These are phyloP conservation scores for Ochromonas danica DNA, from an alignment of 108 stramenopile species.

Conservation along the genomic window DNA sequence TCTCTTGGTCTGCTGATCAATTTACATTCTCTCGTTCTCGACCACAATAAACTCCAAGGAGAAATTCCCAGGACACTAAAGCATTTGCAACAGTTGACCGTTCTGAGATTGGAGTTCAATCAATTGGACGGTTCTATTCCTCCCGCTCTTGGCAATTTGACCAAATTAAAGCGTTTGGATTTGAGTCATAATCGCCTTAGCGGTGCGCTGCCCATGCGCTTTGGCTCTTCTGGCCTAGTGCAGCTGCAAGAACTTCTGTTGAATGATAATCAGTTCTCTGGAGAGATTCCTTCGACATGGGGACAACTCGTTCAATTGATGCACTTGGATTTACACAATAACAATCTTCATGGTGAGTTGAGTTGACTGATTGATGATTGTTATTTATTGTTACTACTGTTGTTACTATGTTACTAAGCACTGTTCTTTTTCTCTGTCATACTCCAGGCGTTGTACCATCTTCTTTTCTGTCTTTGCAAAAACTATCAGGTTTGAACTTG, in stretches of 20 bases:
- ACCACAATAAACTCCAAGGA: neutral
- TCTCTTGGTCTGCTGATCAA: neutral
- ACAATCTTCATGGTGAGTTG: neutral
- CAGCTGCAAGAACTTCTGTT: neutral
- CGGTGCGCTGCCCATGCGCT: neutral
- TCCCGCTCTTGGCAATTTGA: neutral
- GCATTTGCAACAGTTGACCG: neutral
- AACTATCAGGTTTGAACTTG: neutral
- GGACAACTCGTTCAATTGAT: neutral
- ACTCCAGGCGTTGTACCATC: neutral
- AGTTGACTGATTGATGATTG: neutral
- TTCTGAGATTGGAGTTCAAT: neutral
- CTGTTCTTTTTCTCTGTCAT: neutral
- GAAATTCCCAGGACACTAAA: slow-evolving; percentile 13
- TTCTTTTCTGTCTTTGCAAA: neutral
- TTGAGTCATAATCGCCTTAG: neutral
- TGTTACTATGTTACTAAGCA: neutral
- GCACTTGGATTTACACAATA: neutral
- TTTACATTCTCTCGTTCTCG: neutral
- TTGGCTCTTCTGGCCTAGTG: neutral
- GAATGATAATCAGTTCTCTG: slow-evolving; percentile 9
- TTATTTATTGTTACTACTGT: neutral
- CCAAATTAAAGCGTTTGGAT: slow-evolving; percentile 1
- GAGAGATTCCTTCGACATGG: neutral
- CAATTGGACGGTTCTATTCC: neutral